Percentiles rank a stretch among this genome's conserved stretches.
phyloP scores from a whole-genome alignment of 1,284 basidiomycete species.

The Calocybe gambosa region DNA sequence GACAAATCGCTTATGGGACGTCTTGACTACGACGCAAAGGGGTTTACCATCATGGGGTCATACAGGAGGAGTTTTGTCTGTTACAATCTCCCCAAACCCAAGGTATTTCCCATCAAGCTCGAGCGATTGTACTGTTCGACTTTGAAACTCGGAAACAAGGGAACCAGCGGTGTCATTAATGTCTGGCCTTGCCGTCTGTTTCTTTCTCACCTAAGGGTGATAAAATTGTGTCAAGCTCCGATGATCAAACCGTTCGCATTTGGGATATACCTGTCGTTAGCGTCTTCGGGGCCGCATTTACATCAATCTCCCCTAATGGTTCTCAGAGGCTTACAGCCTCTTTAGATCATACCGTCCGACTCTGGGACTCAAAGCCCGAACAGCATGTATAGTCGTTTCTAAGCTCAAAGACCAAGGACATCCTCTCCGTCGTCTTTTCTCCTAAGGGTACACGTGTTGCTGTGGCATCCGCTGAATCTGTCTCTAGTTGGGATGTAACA shows the following conservation, averaged over 20 bases:
- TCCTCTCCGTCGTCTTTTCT: neutral
- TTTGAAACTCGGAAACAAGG: conserved; percentile 15
- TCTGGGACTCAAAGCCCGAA: neutral
- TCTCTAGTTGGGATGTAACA: neutral
- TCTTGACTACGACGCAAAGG: neutral
- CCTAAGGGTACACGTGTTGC: neutral
- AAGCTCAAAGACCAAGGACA: neutral
- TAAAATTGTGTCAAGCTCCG: neutral
- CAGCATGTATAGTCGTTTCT: neutral
- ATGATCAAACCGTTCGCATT: neutral
- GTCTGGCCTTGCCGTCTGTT: conserved; percentile 4
- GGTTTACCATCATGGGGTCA: conserved; percentile 5
- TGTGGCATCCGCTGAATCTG: neutral
- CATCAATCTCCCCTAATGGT: conserved; percentile 1
- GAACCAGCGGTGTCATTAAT: neutral
- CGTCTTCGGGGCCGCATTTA: neutral
- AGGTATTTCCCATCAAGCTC: conserved; percentile 7
- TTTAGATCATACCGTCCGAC: neutral
- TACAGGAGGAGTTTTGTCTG: neutral
- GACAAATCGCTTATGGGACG: conserved; percentile 7
- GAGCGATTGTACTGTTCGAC: conserved; percentile 9
- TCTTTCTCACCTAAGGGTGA: conserved; percentile 6
- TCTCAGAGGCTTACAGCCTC: neutral
- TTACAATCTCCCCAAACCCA: conserved; percentile 6
- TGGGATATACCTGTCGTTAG: neutral